A percentile compares a stretch with the other conserved stretches of the same genome.
Evolutionary conservation across 2,329 filamentous ascomycete genomes (phyloP).

Genomic region (Pseudogymnoascus sp.): DNA sequence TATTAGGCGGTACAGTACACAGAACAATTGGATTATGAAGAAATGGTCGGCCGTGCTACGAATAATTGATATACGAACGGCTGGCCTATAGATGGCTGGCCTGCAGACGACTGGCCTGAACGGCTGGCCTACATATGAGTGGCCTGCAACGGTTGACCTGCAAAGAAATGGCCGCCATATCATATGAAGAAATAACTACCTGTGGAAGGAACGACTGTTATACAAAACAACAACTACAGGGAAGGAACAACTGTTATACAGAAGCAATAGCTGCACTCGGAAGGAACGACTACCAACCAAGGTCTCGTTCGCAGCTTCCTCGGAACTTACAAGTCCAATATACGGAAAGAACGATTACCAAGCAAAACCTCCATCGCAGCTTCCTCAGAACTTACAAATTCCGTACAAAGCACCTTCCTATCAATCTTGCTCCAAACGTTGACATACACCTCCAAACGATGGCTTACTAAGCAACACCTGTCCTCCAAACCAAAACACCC

Average conservation of each 20-base stretch:
- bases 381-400: too few species aligned
- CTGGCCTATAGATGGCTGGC: not conserved
- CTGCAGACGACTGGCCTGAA: not conserved
- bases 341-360: not conserved
- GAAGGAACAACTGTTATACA: not conserved
- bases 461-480: not conserved
- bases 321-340: slow-evolving; percentile 25
- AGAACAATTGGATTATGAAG: not conserved
- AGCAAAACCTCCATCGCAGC: too few species aligned
- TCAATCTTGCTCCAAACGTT: not conserved
- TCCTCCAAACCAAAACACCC: not conserved
- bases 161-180: not conserved
- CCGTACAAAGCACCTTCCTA: not conserved
- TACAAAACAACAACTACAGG: not conserved
- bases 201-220: not conserved
- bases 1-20: not conserved
- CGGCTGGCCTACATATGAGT: not conserved
- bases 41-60: not conserved
- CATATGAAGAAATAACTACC: not conserved
- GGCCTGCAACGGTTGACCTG: not conserved
- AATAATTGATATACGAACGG: not conserved
- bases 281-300: not conserved
- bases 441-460: not conserved
- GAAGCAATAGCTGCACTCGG: not conserved
- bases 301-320: not conserved